Percentiles rank a stretch among this genome's conserved stretches.
phyloP scores from a whole-genome alignment of 345 rosid genomes.

The Physaria fendleri region DNA sequence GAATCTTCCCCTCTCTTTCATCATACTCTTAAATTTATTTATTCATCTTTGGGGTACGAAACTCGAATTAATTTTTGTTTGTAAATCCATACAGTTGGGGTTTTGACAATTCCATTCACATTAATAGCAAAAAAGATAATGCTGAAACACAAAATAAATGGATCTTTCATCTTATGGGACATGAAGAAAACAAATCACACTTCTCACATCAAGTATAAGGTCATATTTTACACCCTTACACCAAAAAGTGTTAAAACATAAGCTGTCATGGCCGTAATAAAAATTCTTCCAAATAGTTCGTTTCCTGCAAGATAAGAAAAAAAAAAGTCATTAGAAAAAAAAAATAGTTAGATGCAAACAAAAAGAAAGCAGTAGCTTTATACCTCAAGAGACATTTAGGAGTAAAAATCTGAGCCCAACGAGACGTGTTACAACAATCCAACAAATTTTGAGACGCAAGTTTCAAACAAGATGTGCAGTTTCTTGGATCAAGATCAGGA shows the following conservation, averaged over 20 bases:
- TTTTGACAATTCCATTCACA: background rate
- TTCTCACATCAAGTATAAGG: background rate
- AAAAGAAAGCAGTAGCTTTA: background rate
- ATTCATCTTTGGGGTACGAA: no score
- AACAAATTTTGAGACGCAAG: background rate
- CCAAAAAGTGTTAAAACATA: background rate
- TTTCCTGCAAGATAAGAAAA: background rate
- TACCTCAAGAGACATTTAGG: conserved; percentile 17
- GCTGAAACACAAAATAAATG: background rate
- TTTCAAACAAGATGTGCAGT: conserved; percentile 9
- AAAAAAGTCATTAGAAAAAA: background rate
- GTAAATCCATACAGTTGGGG: background rate
- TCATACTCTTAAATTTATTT: no score
- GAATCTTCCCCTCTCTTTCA: no score
- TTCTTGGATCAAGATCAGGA: conserved; percentile 15
- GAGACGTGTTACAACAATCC: background rate
- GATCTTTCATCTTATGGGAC: background rate
- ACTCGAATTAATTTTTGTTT: background rate
- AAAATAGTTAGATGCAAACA: background rate
- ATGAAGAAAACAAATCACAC: background rate
- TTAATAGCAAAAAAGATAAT: background rate
- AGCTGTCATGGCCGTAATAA: background rate
- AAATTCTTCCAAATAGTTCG: background rate
- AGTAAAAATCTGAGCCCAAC: conserved; percentile 3
- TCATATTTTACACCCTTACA: background rate